Conservation (phyloP, 371 early-diverging fungal genomes). For the Parasitella parasitica region DNA sequence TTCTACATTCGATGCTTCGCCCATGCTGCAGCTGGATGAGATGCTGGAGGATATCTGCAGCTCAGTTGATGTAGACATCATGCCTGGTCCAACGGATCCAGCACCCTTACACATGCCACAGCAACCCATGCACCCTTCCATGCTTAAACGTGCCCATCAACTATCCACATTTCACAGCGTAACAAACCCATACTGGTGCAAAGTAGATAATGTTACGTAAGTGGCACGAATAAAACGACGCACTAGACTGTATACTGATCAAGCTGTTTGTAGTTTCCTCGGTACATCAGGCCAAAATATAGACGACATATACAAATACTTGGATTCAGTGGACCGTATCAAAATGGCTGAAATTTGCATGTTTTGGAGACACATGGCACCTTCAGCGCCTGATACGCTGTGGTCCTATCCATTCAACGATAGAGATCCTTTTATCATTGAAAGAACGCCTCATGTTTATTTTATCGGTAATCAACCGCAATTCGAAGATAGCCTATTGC, state of each 20-base stretch:
- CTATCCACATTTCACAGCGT: slow-evolving; percentile 57
- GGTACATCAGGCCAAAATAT: slow-evolving; percentile 87
- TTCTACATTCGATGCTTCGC: slow-evolving; percentile 43
- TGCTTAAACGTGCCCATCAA: slow-evolving; percentile 61
- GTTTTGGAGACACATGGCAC: slow-evolving; percentile 85
- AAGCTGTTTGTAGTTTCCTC: slow-evolving; percentile 50
- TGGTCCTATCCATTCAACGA: slow-evolving; percentile 88
- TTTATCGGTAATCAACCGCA: slow-evolving; percentile 87
- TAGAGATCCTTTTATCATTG: slow-evolving; percentile 83
- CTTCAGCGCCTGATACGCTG: slow-evolving; percentile 92
- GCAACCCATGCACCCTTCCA: slow-evolving; percentile 64
- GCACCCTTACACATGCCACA: slow-evolving; percentile 81
- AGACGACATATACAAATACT: slow-evolving; percentile 79
- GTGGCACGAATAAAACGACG: neutral
- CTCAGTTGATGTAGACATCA: slow-evolving; percentile 70
- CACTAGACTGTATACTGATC: neutral
- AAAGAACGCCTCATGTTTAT: slow-evolving; percentile 76
- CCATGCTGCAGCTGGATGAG: slow-evolving; percentile 53
- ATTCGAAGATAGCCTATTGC: slow-evolving; percentile 63
- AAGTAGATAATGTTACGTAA: slow-evolving; percentile 67
- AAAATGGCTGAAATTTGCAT: slow-evolving; percentile 70
- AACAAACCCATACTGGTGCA: slow-evolving; percentile 31
- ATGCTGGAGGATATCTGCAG: slow-evolving; percentile 62
- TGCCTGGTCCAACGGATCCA: slow-evolving; percentile 87
- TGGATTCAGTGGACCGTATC: slow-evolving; percentile 55